phyloP scores from a whole-genome alignment of 495 filamentous ascomycete genomes.

The Hypomontagnella submonticulosa region DNA sequence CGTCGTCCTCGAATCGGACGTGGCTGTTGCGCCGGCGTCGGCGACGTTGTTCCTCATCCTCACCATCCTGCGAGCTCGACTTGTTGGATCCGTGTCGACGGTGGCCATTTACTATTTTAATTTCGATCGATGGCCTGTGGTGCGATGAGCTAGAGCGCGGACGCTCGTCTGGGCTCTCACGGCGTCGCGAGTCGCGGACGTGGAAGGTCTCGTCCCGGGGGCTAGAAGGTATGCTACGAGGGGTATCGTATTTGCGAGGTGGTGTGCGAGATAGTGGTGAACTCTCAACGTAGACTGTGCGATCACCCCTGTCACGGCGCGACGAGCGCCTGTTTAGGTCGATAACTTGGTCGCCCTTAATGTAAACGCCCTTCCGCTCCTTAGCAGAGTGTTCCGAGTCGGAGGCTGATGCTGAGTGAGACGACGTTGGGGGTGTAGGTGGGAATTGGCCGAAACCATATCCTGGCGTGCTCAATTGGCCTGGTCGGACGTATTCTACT shows the following conservation, averaged over 20 bases:
- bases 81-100: conserved; percentile 44
- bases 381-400: conserved; percentile 49
- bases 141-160: conserved; percentile 35
- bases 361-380: conserved; percentile 47
- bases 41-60: conserved; percentile 39
- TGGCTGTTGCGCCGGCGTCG: conserved; percentile 36
- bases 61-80: conserved; percentile 41
- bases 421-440: conserved; percentile 52
- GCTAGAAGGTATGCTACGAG: conserved; percentile 34
- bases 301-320: conserved; percentile 43
- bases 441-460: conserved; percentile 44
- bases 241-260: conserved; percentile 28
- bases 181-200: conserved; percentile 35
- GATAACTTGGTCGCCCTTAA: conserved; percentile 46
- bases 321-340: conserved; percentile 47
- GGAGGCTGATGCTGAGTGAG: conserved; percentile 55
- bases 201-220: conserved; percentile 22
- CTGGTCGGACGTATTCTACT: conserved; percentile 21
- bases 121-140: conserved; percentile 29
- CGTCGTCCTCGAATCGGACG: conserved; percentile 43
- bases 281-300: conserved; percentile 40
- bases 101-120: conserved; percentile 46
- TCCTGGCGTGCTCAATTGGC: conserved; percentile 41
- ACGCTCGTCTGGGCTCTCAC: conserved; percentile 30
- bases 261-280: conserved; percentile 44